Evolutionary conservation across 2,329 filamentous ascomycete genomes (phyloP).

Genomic region (Ceratocystis destructans): DNA sequence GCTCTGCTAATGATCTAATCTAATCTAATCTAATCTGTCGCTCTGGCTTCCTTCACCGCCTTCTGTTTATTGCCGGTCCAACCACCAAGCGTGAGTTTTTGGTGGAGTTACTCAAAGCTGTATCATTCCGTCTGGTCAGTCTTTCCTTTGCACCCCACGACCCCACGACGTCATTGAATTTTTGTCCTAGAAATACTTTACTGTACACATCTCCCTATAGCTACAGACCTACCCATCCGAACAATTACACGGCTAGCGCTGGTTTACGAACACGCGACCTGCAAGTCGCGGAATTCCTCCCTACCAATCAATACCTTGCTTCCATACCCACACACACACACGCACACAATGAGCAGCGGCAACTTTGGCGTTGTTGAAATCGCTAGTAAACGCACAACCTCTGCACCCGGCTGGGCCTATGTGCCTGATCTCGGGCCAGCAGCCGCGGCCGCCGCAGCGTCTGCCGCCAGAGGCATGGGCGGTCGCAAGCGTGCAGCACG

Average conservation of each 20-base stretch:
- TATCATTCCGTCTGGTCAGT: background rate
- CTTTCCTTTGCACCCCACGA: background rate
- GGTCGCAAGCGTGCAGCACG: slow-evolving; percentile 62
- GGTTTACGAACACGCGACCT: too few relatives aligned
- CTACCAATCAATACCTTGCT: too few relatives aligned
- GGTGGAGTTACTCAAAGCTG: background rate
- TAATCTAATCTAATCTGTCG: background rate
- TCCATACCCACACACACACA: background rate
- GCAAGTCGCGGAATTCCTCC: too few relatives aligned
- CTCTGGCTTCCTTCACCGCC: background rate
- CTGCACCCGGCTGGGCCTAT: slow-evolving; percentile 83
- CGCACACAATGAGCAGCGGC: slow-evolving; percentile 34
- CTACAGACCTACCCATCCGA: too few relatives aligned
- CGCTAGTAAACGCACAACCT: slow-evolving; percentile 52
- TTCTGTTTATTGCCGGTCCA: background rate
- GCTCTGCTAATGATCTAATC: background rate
- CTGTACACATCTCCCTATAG: too few relatives aligned
- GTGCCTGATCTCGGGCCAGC: slow-evolving; percentile 60
- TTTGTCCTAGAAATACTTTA: background rate
- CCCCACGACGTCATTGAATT: background rate
- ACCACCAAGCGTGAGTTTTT: background rate
- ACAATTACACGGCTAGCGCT: too few relatives aligned
- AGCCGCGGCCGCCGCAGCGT: slow-evolving; percentile 38
- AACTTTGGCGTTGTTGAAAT: slow-evolving; percentile 73
- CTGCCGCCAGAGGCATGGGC: slow-evolving; percentile 29